Evolutionary conservation across 306 rosid genomes (phyloP), one percentile per base, ranked within the genome.

Genomic region (Inga leiocalycina): DNA sequence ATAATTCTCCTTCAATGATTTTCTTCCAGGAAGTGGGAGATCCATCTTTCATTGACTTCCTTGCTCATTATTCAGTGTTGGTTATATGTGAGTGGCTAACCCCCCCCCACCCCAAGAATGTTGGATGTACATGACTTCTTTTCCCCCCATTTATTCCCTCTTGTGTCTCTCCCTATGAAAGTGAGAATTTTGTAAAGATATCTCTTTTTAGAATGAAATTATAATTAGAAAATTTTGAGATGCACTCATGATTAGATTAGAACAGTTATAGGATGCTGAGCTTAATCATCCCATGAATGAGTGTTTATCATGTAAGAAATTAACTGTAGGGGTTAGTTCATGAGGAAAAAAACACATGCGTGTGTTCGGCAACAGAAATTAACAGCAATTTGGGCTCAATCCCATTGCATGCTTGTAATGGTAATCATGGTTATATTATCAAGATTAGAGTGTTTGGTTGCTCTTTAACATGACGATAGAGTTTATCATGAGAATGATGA

Each of bases 41-140:
- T 27, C 20, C 67, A 46, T 37, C 79, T 78, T 87, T 85, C 82
- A 35, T 81, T 71, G 74, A 35, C 83, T 51, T 82, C 88, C 90
- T 76, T 74, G 82, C 83, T 62, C 19, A 15, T 22, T 74, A 84
- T 75, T 77, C 74, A 32, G 80, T 43, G 61, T 56, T 79, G 79
- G 16, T 12, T 46, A 3, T 54, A 65, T 44, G 86, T 67, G 77
- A 77, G 72, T 85, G 83, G 81, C 80, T 80, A 67, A 27, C 79
- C 52, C 79, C 30, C 79, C 14, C 30, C 30, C 30, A 39, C 1
- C 8, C 43, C 43, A 39, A 6, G 30, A 27, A 27, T 39, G 43
- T 6, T 39, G 43, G 43, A 57, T 81, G 80, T 76, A 77, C 74
- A 30, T 85, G 6, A 16, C 13, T 54, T 11, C 34, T 12, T 27